phyloP scores from a whole-genome alignment of 2,329 filamentous ascomycete species.

The Penicillium sp. region DNA sequence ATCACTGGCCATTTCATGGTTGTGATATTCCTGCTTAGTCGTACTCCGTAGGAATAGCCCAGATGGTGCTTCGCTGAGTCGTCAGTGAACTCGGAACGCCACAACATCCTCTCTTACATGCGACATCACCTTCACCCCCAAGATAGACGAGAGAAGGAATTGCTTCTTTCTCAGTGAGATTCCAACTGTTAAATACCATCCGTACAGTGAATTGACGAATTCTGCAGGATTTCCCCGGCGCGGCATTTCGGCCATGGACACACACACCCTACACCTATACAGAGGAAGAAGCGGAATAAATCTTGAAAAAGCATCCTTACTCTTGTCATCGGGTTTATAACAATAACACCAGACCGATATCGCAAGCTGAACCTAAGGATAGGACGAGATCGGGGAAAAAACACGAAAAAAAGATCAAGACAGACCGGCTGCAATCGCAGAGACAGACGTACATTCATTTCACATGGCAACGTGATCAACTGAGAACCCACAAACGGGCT shows the following conservation, averaged over 20 bases:
- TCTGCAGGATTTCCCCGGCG: too few relatives aligned
- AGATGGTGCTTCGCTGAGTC: background rate
- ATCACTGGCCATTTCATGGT: background rate
- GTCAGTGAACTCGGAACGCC: background rate
- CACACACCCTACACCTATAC: background rate
- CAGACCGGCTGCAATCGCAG: slow-evolving; percentile 15
- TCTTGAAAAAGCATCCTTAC: background rate
- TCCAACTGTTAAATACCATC: background rate
- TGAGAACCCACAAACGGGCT: slow-evolving; percentile 1
- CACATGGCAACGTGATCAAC: slow-evolving; percentile 24
- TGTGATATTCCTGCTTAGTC: background rate
- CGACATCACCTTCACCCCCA: background rate
- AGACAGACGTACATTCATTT: slow-evolving; percentile 22
- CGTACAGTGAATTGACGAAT: background rate
- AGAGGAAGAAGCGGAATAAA: background rate
- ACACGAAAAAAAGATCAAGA: slow-evolving; percentile 1
- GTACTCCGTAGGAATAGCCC: background rate
- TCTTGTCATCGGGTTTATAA: background rate
- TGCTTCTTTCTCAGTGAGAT: background rate
- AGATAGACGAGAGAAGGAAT: background rate
- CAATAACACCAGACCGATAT: background rate
- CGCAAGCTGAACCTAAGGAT: slow-evolving; percentile 1
- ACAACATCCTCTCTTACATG: background rate
- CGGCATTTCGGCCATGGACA: background rate
- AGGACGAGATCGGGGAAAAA: background rate